These are phyloP conservation scores for Trypanosomatidae sp. DNA, from an alignment of 208 protist species.

Conservation along the genomic window DNA sequence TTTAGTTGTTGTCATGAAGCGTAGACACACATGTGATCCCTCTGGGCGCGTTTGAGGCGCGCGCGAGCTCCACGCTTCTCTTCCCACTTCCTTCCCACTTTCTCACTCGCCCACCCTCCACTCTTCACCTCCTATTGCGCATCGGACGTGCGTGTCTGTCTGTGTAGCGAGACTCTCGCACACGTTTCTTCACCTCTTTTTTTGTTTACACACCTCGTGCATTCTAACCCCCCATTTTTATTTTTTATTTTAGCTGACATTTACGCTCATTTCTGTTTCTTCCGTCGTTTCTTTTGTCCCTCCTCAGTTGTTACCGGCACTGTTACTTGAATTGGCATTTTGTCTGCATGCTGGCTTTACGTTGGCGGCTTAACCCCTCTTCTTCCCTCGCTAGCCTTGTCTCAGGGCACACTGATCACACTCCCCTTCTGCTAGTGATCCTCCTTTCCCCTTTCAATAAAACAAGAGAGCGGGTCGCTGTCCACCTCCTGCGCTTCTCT, in stretches of 20 bases:
- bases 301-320: not conserved
- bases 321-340: not conserved
- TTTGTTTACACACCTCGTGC: not conserved
- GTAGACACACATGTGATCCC: not conserved
- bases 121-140: constrained; percentile 2
- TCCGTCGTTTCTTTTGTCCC: not conserved
- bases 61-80: not conserved
- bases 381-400: too few species aligned
- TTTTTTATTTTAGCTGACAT: constrained; percentile 4
- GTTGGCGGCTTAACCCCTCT: not conserved
- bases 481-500: not conserved
- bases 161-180: not conserved
- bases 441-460: not conserved
- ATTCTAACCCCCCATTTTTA: not conserved
- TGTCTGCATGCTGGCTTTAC: not conserved
- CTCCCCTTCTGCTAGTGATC: not conserved
- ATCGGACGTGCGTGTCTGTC: not conserved
- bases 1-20: not conserved
- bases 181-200: not conserved
- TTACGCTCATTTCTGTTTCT: not conserved
- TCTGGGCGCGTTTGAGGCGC: not conserved
- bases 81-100: not conserved
- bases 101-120: constrained; percentile 2
- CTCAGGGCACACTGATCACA: not conserved
- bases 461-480: not conserved